Conservation (phyloP, 2,329 filamentous ascomycete genomes). For the Alternaria brassicae region DNA sequence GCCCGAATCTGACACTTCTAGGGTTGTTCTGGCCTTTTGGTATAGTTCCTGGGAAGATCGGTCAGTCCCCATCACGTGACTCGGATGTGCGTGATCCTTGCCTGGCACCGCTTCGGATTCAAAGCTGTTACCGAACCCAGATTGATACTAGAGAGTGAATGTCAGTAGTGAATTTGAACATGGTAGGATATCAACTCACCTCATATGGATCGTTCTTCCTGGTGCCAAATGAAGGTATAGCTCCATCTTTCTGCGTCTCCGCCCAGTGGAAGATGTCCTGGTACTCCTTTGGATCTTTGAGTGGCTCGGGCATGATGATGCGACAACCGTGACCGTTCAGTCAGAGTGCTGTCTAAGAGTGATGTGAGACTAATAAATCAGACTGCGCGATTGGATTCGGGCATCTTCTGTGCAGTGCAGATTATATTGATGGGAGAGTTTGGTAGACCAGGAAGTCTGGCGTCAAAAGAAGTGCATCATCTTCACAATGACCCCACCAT, state of each 20-base stretch:
- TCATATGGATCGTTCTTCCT: slow-evolving; percentile 63
- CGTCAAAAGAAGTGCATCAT: slow-evolving; percentile 13
- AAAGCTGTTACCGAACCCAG: slow-evolving; percentile 63
- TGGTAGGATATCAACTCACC: slow-evolving; percentile 39
- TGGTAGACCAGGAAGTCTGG: background rate
- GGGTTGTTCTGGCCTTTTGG: slow-evolving; percentile 57
- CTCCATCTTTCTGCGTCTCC: slow-evolving; percentile 65
- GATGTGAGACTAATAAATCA: slow-evolving; percentile 1
- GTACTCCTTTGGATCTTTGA: slow-evolving; percentile 48
- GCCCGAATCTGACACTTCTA: slow-evolving; percentile 44
- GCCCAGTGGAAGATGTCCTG: slow-evolving; percentile 59
- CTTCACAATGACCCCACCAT: slow-evolving; percentile 11
- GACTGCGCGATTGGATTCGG: background rate
- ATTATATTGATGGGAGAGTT: background rate
- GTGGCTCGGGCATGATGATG: slow-evolving; percentile 31
- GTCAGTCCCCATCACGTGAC: slow-evolving; percentile 20
- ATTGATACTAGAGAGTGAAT: slow-evolving; percentile 56
- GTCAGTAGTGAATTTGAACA: slow-evolving; percentile 14
- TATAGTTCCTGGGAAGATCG: slow-evolving; percentile 46
- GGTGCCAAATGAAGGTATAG: slow-evolving; percentile 62
- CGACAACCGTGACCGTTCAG: background rate
- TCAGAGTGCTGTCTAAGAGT: background rate
- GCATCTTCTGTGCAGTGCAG: background rate
- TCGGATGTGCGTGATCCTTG: slow-evolving; percentile 15
- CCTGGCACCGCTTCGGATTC: slow-evolving; percentile 57